Percentiles rank a stretch among this genome's conserved stretches.
Evolutionary conservation across 2,329 filamentous ascomycete genomes (phyloP).

Genomic region (Phoma herbarum): DNA sequence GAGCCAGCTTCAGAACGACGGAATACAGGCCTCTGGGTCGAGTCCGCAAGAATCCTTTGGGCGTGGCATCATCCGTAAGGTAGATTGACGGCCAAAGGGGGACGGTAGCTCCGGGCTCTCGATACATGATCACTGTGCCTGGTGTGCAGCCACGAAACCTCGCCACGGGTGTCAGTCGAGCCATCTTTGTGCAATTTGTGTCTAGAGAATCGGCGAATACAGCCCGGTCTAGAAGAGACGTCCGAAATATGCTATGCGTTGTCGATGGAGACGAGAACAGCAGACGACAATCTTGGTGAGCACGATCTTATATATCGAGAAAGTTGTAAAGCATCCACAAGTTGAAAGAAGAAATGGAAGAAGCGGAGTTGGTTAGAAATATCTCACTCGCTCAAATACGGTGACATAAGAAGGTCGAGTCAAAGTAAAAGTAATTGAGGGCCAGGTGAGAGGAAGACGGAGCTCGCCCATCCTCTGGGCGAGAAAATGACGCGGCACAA

Average conservation of each 20-base stretch:
- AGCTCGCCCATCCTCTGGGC: neutral
- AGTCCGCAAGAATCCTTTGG: conserved; percentile 10
- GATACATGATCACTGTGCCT: conserved; percentile 5
- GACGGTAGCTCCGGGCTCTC: neutral
- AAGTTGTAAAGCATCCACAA: neutral
- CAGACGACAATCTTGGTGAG: too few relatives aligned
- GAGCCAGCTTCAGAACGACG: conserved; percentile 12
- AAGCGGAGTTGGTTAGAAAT: neutral
- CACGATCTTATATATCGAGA: too few relatives aligned
- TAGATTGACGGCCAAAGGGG: conserved; percentile 6
- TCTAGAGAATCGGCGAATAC: too few relatives aligned
- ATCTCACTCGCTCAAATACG: neutral
- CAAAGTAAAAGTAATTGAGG: conserved; percentile 12
- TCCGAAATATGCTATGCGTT: too few relatives aligned
- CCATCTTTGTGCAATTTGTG: neutral
- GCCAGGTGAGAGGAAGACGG: neutral
- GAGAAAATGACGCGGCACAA: neutral
- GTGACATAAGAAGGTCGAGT: neutral
- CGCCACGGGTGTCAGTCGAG: neutral
- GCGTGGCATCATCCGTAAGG: conserved; percentile 32
- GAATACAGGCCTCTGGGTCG: conserved; percentile 26
- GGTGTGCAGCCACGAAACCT: neutral
- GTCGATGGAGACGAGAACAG: too few relatives aligned
- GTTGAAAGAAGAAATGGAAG: neutral
- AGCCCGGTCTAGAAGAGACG: too few relatives aligned